Base-by-base conservation (phyloP, 108 stramenopile genomes). In the Stephanodiscus minutulus region DNA sequence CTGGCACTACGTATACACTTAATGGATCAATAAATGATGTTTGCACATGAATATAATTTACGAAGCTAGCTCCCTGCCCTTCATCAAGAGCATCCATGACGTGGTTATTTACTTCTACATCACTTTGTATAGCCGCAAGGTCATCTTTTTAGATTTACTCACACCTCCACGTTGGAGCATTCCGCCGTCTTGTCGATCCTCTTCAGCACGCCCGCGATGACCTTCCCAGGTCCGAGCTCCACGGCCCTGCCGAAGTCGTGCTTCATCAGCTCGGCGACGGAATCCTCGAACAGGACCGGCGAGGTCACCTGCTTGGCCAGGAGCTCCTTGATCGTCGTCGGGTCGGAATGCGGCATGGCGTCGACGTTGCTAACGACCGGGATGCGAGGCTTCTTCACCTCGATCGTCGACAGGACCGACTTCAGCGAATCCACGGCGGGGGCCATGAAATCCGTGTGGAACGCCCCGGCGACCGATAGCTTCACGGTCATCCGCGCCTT, bases 311-410 rank as follows among this genome's bases (percentile, higher is more conserved):
- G 97, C 56, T 95, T 96, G 54, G 96, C 93, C 76, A 98, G 84
- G 22, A 97, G 85, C 64, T 91, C 86, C 82, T 96, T 97, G 81
- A 98, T 98, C 36, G 87, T 89, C 11, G 75, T 92, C n/a, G 97
- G 96, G 68, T 96, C 95, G 1, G 91, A 93, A 78, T 98, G 98
- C 10, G 97, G 95, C 65, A 85, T 85, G 79, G 97, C 98, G 83
- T 98, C 97, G 18, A 98, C 98, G 71, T 98, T 98, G 91, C 91
- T 92, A 53, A 98, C 91, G 71, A 98, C 98, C 58, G 98, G 98
- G 66, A 98, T 98, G 27, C 95, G 88, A 41, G 93, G 94, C 76
- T 94, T 95, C 67, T 91, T 87, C 62, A 98, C 84, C 50, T 96
- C 94, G 48, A 96, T 86, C 36, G 83, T 95, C 37, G 78, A 81